Base-by-base conservation (phyloP, 768 basidiomycete species). In the Asterophora lycoperdoides region DNA sequence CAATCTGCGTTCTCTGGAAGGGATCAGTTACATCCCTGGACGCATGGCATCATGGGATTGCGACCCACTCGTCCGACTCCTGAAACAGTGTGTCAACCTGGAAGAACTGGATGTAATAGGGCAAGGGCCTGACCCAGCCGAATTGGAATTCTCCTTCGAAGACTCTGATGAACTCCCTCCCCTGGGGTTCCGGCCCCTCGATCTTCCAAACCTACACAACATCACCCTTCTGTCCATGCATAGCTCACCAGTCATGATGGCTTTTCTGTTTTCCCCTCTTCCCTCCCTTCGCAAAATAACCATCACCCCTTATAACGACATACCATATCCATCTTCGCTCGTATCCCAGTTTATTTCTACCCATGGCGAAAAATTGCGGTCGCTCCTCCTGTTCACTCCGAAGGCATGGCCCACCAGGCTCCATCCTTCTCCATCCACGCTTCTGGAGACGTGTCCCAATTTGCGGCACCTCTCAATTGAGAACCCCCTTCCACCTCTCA, bases 401-500 rank as follows among this genome's bases (percentile, higher is more conserved):
- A 86, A 84, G 62, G 76, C 77, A 17, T 85, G 81, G 81, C 84
- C 83, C 2, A 80, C 78, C 3, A 66, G 68, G 36, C 71, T 78
- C 30, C 80, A 77, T 48, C 74, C 83, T 28, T 79, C 80, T 28
- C 80, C 83, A 0, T 49, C 59, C 0, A 67, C 68, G 17, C 41
- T 86, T 14, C 67, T 87, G 14, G 58, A 61, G 34, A 69, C 67
- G 29, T 78, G 72, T 26, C 83, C 84, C 14, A 66, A 70, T 29
- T 70, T 90, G 6, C 73, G 70, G n/a, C 83, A 86, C 59, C 77
- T 90, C 32, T 85, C 87, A 1, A 73, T 90, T 39, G 86, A 89
- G 65, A 71, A 63, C 6, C 89, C 87, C 0, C 67, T 89, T 9
- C 88, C 89, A 1, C 53, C 59, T 1, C 69, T 84, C 41, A 45